phyloP scores from a whole-genome alignment of 2,329 filamentous ascomycete species.

The Aureobasidium vineae region DNA sequence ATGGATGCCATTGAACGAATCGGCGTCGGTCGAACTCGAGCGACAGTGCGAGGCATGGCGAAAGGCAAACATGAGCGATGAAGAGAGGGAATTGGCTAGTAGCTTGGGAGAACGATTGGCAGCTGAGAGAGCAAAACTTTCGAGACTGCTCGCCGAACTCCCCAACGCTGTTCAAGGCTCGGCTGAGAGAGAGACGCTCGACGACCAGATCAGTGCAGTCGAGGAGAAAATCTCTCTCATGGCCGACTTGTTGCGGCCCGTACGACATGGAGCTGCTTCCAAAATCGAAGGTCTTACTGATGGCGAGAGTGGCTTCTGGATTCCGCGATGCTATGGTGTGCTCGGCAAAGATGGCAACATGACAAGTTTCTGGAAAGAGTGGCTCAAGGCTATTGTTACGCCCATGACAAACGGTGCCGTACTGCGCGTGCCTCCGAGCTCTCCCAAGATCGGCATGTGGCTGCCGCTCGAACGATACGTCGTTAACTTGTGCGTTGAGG shows the following conservation, averaged over 20 bases:
- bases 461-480: conserved; percentile 96
- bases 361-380: conserved; percentile 97
- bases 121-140: conserved; percentile 82
- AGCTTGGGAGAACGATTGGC: conserved; percentile 88
- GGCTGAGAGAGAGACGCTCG: conserved; percentile 73
- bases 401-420: conserved; percentile 91
- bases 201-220: conserved; percentile 91
- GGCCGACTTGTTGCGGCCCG: conserved; percentile 89
- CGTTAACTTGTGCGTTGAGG: conserved; percentile 93
- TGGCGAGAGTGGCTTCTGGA: conserved; percentile 94
- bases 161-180: conserved; percentile 79
- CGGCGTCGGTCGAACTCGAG: conserved; percentile 80
- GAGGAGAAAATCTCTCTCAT: conserved; percentile 97
- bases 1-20: conserved; percentile 82
- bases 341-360: conserved; percentile 79
- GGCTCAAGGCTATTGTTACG: conserved; percentile 88
- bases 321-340: conserved; percentile 88
- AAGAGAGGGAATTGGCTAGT: conserved; percentile 87
- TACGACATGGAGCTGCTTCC: conserved; percentile 89
- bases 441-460: conserved; percentile 89
- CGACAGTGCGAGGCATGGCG: conserved; percentile 56
- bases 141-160: conserved; percentile 78
- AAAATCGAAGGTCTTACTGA: conserved; percentile 97
- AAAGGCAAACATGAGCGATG: conserved; percentile 72
- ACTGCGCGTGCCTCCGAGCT: conserved; percentile 79